These are phyloP conservation scores for Fusarium succisae DNA, from an alignment of 2,329 filamentous ascomycete genomes.

Conservation along the genomic window DNA sequence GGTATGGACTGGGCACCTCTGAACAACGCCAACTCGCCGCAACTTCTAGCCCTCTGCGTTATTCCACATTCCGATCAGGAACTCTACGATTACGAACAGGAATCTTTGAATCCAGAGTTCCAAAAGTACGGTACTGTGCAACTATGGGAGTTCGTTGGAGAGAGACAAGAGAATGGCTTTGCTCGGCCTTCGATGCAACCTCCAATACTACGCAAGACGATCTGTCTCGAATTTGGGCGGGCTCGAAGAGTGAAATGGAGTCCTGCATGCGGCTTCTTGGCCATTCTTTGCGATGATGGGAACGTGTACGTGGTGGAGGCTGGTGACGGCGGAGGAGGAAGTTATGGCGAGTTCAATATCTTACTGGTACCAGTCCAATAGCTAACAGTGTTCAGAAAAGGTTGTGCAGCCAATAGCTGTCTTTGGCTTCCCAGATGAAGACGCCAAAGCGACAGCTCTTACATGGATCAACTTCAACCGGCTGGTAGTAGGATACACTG, in stretches of 20 bases:
- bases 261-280: constrained; percentile 58
- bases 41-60: constrained; percentile 62
- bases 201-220: constrained; percentile 54
- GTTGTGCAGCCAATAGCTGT: constrained; percentile 56
- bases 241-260: constrained; percentile 64
- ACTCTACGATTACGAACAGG: constrained; percentile 51
- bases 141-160: constrained; percentile 59
- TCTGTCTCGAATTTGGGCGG: constrained; percentile 62
- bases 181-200: constrained; percentile 46
- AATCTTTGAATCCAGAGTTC: constrained; percentile 50
- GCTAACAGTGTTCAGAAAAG: constrained; percentile 52
- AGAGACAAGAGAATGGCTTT: constrained; percentile 44
- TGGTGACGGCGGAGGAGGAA: constrained; percentile 43
- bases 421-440: constrained; percentile 57
- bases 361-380: not conserved
- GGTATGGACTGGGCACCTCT: constrained; percentile 63
- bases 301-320: constrained; percentile 59
- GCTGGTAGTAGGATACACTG: constrained; percentile 63
- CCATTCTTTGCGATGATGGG: constrained; percentile 62
- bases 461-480: constrained; percentile 66
- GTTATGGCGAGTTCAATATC: constrained; percentile 51
- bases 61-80: constrained; percentile 62
- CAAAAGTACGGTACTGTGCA: constrained; percentile 60
- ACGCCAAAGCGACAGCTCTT: constrained; percentile 61
- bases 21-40: constrained; percentile 47